Evolutionary conservation across 1,139 yeast species (phyloP).

Genomic region (Torulaspora pretoriensis): DNA sequence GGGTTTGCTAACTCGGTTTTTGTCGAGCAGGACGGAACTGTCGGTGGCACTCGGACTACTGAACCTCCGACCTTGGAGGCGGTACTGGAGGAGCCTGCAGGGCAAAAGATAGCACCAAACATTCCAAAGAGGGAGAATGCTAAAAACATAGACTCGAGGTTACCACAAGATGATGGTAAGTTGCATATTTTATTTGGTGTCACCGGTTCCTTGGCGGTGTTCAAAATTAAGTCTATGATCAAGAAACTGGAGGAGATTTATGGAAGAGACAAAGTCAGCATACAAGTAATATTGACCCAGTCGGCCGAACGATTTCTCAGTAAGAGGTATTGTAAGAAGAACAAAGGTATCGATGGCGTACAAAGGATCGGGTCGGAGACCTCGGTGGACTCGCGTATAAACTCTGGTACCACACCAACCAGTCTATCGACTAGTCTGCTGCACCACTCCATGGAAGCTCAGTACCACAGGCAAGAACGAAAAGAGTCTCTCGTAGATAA

Average conservation of each 20-base stretch:
- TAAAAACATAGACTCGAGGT: constrained; percentile 65
- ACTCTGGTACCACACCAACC: constrained; percentile 9
- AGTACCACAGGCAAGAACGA: constrained; percentile 9
- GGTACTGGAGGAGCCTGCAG: constrained; percentile 22
- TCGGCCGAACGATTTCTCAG: constrained; percentile 79
- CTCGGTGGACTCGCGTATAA: constrained; percentile 11
- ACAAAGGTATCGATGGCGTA: constrained; percentile 11
- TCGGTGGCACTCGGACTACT: constrained; percentile 2
- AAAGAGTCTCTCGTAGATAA: not conserved
- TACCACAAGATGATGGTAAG: constrained; percentile 90
- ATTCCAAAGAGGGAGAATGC: constrained; percentile 43
- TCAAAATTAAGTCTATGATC: constrained; percentile 70
- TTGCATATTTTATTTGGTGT: constrained; percentile 83
- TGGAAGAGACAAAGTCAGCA: constrained; percentile 62
- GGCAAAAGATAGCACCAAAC: constrained; percentile 25
- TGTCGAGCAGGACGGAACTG: constrained; percentile 11
- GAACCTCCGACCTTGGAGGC: constrained; percentile 18
- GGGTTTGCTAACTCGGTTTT: constrained; percentile 3
- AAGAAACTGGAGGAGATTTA: constrained; percentile 75
- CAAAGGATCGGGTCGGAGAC: constrained; percentile 9
- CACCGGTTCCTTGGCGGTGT: constrained; percentile 81
- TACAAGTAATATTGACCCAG: constrained; percentile 76
- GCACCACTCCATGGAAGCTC: constrained; percentile 13
- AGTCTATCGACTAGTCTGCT: not conserved
- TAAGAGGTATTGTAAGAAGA: constrained; percentile 36